phyloP scores from a whole-genome alignment of 768 basidiomycete species.

The Suillus variegatus region DNA sequence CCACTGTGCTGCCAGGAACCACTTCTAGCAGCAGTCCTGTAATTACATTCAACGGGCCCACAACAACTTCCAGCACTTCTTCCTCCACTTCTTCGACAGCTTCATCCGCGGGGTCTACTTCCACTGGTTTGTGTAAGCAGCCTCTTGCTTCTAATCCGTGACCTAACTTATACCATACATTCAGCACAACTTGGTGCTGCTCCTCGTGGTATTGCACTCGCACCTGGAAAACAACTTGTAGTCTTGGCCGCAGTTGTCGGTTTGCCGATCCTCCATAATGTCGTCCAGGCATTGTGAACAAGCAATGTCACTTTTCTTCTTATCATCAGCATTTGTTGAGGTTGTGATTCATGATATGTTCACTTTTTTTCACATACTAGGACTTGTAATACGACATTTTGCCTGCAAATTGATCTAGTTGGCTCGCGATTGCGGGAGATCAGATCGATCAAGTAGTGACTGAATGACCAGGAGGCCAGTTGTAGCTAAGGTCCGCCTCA shows the following conservation, averaged over 20 bases:
- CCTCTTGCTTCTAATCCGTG: not conserved
- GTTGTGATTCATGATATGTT: not conserved
- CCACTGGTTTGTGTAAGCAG: constrained; percentile 7
- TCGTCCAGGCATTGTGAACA: not conserved
- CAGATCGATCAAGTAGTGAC: not conserved
- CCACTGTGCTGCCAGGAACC: not conserved
- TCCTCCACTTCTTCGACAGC: not conserved
- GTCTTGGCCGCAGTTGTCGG: constrained; percentile 14
- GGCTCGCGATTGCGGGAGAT: constrained; percentile 11
- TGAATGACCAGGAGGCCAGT: not conserved
- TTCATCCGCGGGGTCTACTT: constrained; percentile 2
- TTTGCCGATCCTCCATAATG: constrained; percentile 6
- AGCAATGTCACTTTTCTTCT: not conserved
- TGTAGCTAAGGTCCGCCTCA: no score
- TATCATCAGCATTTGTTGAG: not conserved
- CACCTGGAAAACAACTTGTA: not conserved
- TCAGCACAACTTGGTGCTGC: constrained; percentile 6
- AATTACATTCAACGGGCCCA: not conserved
- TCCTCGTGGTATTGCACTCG: constrained; percentile 10
- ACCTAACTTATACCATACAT: not conserved
- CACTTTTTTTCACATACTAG: not conserved
- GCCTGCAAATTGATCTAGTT: not conserved
- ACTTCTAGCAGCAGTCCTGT: not conserved
- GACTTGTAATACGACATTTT: not conserved
- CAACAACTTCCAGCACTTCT: not conserved